phyloP scores from a whole-genome alignment of 2,329 filamentous ascomycete genomes.

The Xenoacremonium recifei region DNA sequence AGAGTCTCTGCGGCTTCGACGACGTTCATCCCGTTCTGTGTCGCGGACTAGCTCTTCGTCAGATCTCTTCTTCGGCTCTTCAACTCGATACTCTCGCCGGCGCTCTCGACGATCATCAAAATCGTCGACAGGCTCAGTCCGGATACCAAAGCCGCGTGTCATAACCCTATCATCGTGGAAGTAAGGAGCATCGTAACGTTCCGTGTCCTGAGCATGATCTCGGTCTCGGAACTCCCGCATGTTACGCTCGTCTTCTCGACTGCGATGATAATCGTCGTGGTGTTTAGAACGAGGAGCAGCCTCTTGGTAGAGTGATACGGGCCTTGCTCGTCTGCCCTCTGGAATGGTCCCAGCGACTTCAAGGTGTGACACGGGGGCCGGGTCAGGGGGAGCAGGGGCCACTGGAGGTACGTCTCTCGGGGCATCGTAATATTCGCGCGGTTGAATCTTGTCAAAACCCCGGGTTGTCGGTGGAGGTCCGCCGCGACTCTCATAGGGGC shows the following conservation, averaged over 20 bases:
- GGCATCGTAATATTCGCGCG: constrained; percentile 47
- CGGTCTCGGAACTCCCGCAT: constrained; percentile 42
- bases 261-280: constrained; percentile 48
- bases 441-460: constrained; percentile 70
- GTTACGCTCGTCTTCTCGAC: constrained; percentile 46
- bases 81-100: constrained; percentile 28
- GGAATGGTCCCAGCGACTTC: constrained; percentile 13
- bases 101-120: constrained; percentile 44
- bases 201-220: constrained; percentile 30
- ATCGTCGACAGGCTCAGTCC: constrained; percentile 37
- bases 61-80: constrained; percentile 29
- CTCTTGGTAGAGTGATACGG: constrained; percentile 55
- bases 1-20: constrained; percentile 21
- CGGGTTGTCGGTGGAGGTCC: constrained; percentile 67
- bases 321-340: constrained; percentile 36
- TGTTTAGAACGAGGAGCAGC: constrained; percentile 40
- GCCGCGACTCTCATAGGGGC: constrained; percentile 39
- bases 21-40: constrained; percentile 28
- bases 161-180: constrained; percentile 48
- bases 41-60: constrained; percentile 30
- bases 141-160: constrained; percentile 52
- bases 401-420: constrained; percentile 42
- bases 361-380: constrained; percentile 20
- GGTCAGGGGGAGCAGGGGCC: constrained; percentile 38
- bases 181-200: constrained; percentile 28